Evolutionary conservation across 495 filamentous ascomycete species (phyloP).

Genomic region (Trichocladium antarcticum): DNA sequence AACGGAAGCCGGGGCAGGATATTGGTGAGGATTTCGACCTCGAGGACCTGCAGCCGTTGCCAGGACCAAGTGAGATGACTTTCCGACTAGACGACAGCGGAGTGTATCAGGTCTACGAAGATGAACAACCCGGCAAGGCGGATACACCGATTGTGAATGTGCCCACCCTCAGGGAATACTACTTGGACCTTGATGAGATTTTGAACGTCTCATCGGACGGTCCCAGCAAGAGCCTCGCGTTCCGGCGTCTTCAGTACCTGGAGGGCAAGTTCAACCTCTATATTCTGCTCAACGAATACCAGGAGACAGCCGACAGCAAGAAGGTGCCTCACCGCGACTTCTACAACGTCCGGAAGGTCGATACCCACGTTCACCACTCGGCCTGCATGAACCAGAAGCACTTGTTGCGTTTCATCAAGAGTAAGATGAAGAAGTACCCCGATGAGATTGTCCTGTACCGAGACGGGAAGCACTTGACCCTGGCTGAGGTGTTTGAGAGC

Average conservation of each 20-base stretch:
- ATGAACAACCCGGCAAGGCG: slow-evolving; percentile 45
- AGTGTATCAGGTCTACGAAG: slow-evolving; percentile 85
- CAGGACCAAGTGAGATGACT: slow-evolving; percentile 53
- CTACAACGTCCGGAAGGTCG: slow-evolving; percentile 97
- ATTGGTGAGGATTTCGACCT: slow-evolving; percentile 73
- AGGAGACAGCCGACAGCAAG: slow-evolving; percentile 96
- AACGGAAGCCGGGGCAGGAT: slow-evolving; percentile 77
- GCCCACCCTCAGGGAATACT: slow-evolving; percentile 84
- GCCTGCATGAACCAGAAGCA: slow-evolving; percentile 99
- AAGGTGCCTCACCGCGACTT: slow-evolving; percentile 95
- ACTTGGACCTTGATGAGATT: slow-evolving; percentile 84
- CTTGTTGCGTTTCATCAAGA: slow-evolving; percentile 94
- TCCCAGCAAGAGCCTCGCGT: slow-evolving; percentile 93
- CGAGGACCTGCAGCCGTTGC: slow-evolving; percentile 60
- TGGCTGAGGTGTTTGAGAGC: slow-evolving; percentile 90
- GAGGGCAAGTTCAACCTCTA: slow-evolving; percentile 96
- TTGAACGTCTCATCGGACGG: slow-evolving; percentile 81
- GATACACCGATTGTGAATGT: slow-evolving; percentile 63
- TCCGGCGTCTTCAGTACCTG: slow-evolving; percentile 82
- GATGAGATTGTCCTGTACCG: slow-evolving; percentile 88
- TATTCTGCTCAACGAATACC: slow-evolving; percentile 83
- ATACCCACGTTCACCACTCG: slow-evolving; percentile 98
- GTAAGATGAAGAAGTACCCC: slow-evolving; percentile 95
- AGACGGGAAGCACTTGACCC: slow-evolving; percentile 83
- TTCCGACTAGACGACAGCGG: slow-evolving; percentile 72